Base-by-base conservation (phyloP, 192 early-diverging fungal species). In the Radiomyces spectabilis region DNA sequence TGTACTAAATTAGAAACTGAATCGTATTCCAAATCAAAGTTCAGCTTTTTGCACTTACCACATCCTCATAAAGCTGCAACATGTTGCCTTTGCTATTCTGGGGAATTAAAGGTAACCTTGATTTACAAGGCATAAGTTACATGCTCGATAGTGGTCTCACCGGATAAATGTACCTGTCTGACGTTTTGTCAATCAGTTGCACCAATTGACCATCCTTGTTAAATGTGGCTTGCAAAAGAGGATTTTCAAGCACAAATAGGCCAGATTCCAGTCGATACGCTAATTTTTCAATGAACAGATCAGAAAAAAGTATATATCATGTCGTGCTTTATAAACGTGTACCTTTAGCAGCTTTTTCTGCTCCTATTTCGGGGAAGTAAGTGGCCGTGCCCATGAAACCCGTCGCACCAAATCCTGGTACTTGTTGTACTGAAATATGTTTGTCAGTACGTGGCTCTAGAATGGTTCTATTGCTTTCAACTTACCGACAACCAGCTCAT, bases 51-150 rank as follows among this genome's bases (percentile, higher is more conserved):
- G 29, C 19, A 65, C 57, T 34, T 65, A 75, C 73, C 37, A 91
- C 78, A 72, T 99, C 94, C 47, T 96, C 93, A 62, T 85, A 92
- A 32, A 94, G 44, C 30, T 78, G 73, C 44, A 97, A 78, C 27
- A 84, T 70, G 76, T 99, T 97, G 34, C 78, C 88, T 2, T 57
- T 52, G 25, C 61, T 56, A 0, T 75, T 71, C 50, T 61, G 19
- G 31, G 65, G 71, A 50, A 89, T 66, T 2, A 77, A 47, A 41
- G 83, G 79, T n/a, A 81, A 75, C 45, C 73, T 71, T 53, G 31
- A 39, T 24, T 29, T 2, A 21, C 12, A 2, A 10, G 21, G 21
- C 40, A 41, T 5, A 4, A 13, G 21, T 41, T 41, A 41, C 15
- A 41, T 1, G 24, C 6, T 40, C 16, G 13, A 24, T 22, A 39